A percentile compares a stretch with the other conserved stretches of the same genome.
phyloP scores from a whole-genome alignment of 169 alveolate species.

The Perkinsus chesapeaki region DNA sequence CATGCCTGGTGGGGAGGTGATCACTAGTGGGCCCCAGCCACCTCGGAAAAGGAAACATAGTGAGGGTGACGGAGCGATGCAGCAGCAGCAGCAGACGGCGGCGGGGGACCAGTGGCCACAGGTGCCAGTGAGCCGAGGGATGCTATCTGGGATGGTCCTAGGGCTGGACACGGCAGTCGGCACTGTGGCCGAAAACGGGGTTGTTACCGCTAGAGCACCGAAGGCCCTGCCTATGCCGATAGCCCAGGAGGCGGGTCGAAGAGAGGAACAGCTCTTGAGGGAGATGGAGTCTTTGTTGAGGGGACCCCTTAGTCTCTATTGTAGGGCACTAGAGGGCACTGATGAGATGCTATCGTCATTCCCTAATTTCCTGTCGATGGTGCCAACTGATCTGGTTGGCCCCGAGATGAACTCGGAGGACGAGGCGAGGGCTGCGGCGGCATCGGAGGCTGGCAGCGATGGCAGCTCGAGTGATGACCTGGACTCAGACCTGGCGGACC shows the following conservation, averaged over 20 bases:
- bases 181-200: neutral
- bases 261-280: neutral
- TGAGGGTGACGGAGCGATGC: neutral
- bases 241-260: neutral
- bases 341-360: neutral
- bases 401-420: neutral
- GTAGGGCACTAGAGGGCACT: neutral
- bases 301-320: neutral
- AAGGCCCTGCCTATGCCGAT: neutral
- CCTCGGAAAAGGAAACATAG: neutral
- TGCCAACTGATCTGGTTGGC: neutral
- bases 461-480: neutral
- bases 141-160: neutral
- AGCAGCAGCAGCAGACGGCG: no score
- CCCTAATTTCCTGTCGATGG: neutral
- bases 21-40: neutral
- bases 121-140: neutral
- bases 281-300: neutral
- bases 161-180: neutral
- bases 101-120: no score
- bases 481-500: neutral
- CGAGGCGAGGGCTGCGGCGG: neutral
- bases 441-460: neutral
- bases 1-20: neutral
- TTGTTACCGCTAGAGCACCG: neutral